Evolutionary conservation across 345 rosid species (phyloP), one percentile per base, ranked within the genome.

Genomic region (Bruguiera sexangula): DNA sequence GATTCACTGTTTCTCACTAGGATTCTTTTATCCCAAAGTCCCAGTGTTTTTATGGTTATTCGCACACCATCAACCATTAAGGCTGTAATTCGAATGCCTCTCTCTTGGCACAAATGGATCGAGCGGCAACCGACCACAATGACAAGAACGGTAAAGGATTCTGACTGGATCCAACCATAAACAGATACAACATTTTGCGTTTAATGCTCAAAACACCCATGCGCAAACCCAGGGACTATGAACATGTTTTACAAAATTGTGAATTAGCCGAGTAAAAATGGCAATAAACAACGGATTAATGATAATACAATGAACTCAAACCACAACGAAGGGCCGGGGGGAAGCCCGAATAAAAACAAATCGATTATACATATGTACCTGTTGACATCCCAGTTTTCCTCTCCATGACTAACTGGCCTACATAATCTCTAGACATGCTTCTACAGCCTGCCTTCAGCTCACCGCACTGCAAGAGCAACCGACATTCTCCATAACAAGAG

Each of bases 281-380:
- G 54, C 71, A 32, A 36, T 52, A 69, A 69, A 53, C 37, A 60
- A 73, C 54, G 30, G 26, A 61, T 11, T 52, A 27, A 53, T 50
- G 26, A 51, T 61, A 59, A 60, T 56, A 57, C 34, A 57, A 69
- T 32, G 53, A 6, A 29, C 13, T n/a, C 30, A 71, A 20, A 15
- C 31, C 63, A 56, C 6, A 16, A 8, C 46, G 30, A 65, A 13
- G 6, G 22, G 16, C 18, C 18, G 31, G 2, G 5, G 5, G 5
- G 15, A 52, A 64, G 6, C 54, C 27, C 70, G 62, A 27, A 69
- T 68, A 65, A 77, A 73, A 68, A 62, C 50, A 71, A 76, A 63
- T 37, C 21, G 50, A 71, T 37, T 37, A 55, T 64, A 73, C 76
- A 70, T 13, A 58, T 79, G 34, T 37, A 71, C 78, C 72, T 1